These are phyloP conservation scores for Fusarium sterilihyphosum DNA, from an alignment of 2,329 filamentous ascomycete genomes.

Conservation along the genomic window DNA sequence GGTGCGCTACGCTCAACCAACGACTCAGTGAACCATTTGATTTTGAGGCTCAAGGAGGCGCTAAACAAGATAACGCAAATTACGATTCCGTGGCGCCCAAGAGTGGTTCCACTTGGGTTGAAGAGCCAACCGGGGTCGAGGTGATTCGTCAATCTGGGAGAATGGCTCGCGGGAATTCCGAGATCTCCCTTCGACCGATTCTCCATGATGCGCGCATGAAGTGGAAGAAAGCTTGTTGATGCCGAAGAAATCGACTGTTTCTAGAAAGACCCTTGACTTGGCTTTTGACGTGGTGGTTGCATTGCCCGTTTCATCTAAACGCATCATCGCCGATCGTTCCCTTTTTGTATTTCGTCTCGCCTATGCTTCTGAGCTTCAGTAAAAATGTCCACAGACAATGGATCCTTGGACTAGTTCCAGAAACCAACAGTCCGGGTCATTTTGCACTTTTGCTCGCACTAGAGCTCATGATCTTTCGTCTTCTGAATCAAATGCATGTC, in stretches of 20 bases:
- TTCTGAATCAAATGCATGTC: not conserved
- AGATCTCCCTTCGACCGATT: constrained; percentile 17
- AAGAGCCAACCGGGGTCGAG: not conserved
- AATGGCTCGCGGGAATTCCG: constrained; percentile 9
- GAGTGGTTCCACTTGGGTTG: not conserved
- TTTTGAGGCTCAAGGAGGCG: constrained; percentile 23
- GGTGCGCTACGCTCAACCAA: not conserved
- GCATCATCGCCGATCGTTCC: not conserved
- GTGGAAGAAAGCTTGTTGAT: not conserved
- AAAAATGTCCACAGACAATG: not conserved
- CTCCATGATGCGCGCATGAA: not conserved
- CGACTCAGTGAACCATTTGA: constrained; percentile 7
- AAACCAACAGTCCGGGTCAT: not conserved
- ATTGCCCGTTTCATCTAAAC: not conserved
- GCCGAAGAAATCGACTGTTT: not conserved
- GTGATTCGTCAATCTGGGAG: constrained; percentile 5
- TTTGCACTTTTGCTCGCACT: not conserved
- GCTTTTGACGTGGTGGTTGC: not conserved
- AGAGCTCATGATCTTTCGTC: not conserved
- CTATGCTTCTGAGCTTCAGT: not conserved
- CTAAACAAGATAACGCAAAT: constrained; percentile 20
- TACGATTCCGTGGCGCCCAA: not conserved
- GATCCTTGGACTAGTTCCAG: not conserved
- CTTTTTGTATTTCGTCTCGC: not conserved
- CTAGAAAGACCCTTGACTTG: not conserved